Evolutionary conservation across 768 basidiomycete species (phyloP), one percentile per base, ranked within the genome.

Genomic region (Clitopilus passeckerianus): DNA sequence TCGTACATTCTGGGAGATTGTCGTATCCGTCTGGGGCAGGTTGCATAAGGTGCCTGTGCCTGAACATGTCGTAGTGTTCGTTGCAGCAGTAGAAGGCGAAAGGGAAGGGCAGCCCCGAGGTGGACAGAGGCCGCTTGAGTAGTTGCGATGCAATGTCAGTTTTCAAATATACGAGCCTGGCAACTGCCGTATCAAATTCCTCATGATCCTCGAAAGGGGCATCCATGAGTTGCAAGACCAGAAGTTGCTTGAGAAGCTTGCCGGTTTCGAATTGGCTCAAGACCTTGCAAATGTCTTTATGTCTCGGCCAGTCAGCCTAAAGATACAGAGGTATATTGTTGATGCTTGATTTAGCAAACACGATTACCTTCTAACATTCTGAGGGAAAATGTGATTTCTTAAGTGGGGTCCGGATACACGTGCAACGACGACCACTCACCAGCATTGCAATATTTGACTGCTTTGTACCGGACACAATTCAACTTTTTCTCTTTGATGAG

Each of bases 231-330:
- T 41, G 59, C 58, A 64, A 65, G 0, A 54, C 57, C 14, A 61
- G 60, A 12, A 58, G 1, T 22, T 64, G 23, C 35, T 62, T 55
- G 16, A 44, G 53, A 1, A 43, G 54, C 9, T 59, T 41, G 23
- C 68, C 63, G 0, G 59, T 59, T 54, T 73, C 72, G 7, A 71
- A n/a, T 3, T 59, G 46, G 35, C 66, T 56, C 5, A 73, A 64
- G 0, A 68, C 71, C 58, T 72, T 73, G 68, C 74, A 76, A 3
- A 74, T 60, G 6, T 27, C 56, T 63, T 74, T 75, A 54, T 76
- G 73, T 20, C 57, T 60, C 4, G 59, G 23, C 73, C 73, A 75
- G 57, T 74, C 65, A 5, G 54, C 65, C 73, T 72, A 52, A 7
- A 57, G 24, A 5, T 44, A 34, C 52, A 24, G n/a, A 5, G 18